These are phyloP conservation scores for Colletotrichum musae DNA, from an alignment of 2,329 filamentous ascomycete genomes.

Conservation along the genomic window DNA sequence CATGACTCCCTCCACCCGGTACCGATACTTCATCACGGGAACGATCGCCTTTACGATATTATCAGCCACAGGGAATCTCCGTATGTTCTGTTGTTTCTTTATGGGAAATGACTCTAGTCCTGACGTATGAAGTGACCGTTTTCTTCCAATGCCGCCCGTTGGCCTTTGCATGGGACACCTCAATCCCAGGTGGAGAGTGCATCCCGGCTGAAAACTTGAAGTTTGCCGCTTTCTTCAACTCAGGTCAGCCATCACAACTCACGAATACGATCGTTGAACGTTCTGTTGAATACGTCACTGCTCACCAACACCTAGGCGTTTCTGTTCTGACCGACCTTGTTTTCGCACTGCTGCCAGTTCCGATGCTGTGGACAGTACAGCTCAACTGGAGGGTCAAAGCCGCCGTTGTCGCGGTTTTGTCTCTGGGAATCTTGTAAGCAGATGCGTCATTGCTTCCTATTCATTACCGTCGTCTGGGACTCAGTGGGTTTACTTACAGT, in stretches of 20 bases:
- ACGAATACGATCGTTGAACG: neutral
- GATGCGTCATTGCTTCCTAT: neutral
- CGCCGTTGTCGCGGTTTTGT: slow-evolving; percentile 45
- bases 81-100: slow-evolving; percentile 20
- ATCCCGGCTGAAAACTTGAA: slow-evolving; percentile 45
- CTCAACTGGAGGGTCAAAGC: slow-evolving; percentile 47
- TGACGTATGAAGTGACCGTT: slow-evolving; percentile 42
- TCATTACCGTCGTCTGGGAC: neutral
- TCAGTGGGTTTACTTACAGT: neutral
- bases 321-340: slow-evolving; percentile 47
- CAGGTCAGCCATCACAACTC: slow-evolving; percentile 19
- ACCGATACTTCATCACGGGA: slow-evolving; percentile 43
- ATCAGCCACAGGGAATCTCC: slow-evolving; percentile 44
- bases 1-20: slow-evolving; percentile 43
- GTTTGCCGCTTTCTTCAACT: slow-evolving; percentile 47
- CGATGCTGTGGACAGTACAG: slow-evolving; percentile 49
- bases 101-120: neutral
- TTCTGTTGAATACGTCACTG: neutral
- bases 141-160: slow-evolving; percentile 47
- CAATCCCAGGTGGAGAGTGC: slow-evolving; percentile 43
- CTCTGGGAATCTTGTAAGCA: slow-evolving; percentile 46
- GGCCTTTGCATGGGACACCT: slow-evolving; percentile 44
- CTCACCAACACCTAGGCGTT: slow-evolving; percentile 24
- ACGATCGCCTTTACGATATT: slow-evolving; percentile 47
- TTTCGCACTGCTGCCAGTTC: slow-evolving; percentile 48